These are phyloP conservation scores for Senna siamea DNA, from an alignment of 306 rosid genomes.

Conservation along the genomic window DNA sequence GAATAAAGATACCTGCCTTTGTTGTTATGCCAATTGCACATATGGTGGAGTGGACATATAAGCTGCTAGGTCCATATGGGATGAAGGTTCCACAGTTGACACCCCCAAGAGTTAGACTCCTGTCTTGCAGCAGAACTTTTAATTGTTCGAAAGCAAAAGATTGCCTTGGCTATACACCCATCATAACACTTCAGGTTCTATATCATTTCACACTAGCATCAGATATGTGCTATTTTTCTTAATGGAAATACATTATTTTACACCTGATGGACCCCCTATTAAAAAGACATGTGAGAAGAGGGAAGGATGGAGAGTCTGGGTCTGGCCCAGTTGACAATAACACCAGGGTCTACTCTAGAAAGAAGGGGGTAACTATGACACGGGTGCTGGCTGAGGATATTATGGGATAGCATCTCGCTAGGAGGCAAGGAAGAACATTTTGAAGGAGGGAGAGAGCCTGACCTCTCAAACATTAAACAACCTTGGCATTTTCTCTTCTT, in stretches of 20 bases:
- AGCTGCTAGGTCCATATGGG: constrained; percentile 90
- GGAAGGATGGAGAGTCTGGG: too few species aligned
- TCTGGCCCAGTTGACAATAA: too few species aligned
- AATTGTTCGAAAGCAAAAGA: constrained; percentile 89
- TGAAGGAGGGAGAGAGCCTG: too few species aligned
- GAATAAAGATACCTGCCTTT: constrained; percentile 77
- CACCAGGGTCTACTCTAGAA: too few species aligned
- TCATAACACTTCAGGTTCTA: constrained; percentile 76
- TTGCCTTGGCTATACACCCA: constrained; percentile 77
- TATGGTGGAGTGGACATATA: constrained; percentile 75
- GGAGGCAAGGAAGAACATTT: too few species aligned
- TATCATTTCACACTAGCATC: constrained; percentile 30
- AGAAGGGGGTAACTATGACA: too few species aligned
- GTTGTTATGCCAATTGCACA: constrained; percentile 89
- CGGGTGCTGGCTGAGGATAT: too few species aligned
- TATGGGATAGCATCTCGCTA: too few species aligned
- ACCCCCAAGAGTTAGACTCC: constrained; percentile 93
- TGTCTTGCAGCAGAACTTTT: constrained; percentile 84
- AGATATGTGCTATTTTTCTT: constrained; percentile 18
- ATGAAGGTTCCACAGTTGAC: constrained; percentile 97
- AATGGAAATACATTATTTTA: constrained; percentile 1
- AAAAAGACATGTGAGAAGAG: too few species aligned
- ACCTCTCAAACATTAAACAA: too few species aligned
- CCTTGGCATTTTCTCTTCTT: too few species aligned
- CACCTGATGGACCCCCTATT: too few species aligned